Conservation (phyloP, 2,329 filamentous ascomycete species). For the Colletotrichum tanaceti region DNA sequence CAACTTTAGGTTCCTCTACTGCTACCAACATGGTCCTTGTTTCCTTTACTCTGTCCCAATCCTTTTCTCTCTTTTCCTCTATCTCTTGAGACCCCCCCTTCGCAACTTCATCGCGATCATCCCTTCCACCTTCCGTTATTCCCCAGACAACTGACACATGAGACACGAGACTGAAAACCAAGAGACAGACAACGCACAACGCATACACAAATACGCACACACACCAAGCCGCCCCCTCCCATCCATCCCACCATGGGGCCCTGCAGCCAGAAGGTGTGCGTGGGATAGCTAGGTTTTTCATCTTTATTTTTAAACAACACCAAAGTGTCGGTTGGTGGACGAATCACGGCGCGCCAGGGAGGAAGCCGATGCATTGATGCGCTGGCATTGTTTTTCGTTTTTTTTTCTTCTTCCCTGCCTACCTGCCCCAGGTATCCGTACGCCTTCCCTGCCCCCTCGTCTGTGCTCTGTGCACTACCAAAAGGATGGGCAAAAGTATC, state of each 20-base stretch:
- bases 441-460: slow-evolving; percentile 3
- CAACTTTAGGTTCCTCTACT: too few species aligned
- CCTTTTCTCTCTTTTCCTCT: background rate
- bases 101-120: too few species aligned
- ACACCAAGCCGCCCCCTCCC: background rate
- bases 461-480: slow-evolving; percentile 53
- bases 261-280: slow-evolving; percentile 14
- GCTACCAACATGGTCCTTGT: too few species aligned
- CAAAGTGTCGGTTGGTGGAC: slow-evolving; percentile 33
- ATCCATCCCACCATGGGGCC: slow-evolving; percentile 10
- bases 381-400: slow-evolving; percentile 41
- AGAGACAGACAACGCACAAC: slow-evolving; percentile 13
- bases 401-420: slow-evolving; percentile 3
- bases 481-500: slow-evolving; percentile 23
- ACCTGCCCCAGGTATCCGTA: background rate
- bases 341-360: slow-evolving; percentile 30
- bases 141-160: background rate
- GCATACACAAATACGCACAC: background rate
- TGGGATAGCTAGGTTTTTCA: background rate
- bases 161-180: slow-evolving; percentile 19
- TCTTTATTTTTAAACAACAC: too few species aligned
- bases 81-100: too few species aligned
- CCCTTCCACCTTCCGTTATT: background rate
- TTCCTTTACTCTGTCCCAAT: background rate
- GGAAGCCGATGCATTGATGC: slow-evolving; percentile 38